phyloP scores from a whole-genome alignment of 2,329 filamentous ascomycete genomes.

The Claviceps paspali region DNA sequence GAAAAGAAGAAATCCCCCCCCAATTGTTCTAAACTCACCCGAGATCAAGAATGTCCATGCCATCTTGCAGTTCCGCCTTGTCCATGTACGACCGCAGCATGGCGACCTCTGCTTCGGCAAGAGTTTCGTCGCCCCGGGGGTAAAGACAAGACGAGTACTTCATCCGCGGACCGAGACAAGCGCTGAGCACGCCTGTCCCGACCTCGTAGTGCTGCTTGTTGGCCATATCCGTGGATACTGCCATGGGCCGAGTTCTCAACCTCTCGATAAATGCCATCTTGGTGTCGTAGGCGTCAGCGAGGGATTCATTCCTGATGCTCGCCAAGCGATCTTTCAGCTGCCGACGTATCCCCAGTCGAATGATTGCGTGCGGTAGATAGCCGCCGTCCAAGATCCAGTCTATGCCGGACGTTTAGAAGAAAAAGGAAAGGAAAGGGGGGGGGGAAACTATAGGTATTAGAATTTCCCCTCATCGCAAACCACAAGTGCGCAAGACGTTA shows the following conservation, averaged over 20 bases:
- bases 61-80: conserved; percentile 42
- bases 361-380: conserved; percentile 46
- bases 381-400: conserved; percentile 49
- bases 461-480: no score
- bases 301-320: conserved; percentile 36
- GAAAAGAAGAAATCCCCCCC: no score
- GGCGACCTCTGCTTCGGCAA: conserved; percentile 48
- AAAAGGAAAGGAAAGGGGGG: no score
- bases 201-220: conserved; percentile 63
- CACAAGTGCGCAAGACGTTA: no score
- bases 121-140: conserved; percentile 43
- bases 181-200: conserved; percentile 45
- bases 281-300: conserved; percentile 35
- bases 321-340: conserved; percentile 46
- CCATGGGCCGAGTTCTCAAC: conserved; percentile 46
- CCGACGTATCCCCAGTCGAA: conserved; percentile 50
- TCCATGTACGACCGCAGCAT: conserved; percentile 51
- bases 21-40: conserved; percentile 30
- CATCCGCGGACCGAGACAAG: conserved; percentile 51
- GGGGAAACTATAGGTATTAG: no score
- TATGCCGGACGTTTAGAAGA: no score
- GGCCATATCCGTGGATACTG: conserved; percentile 49
- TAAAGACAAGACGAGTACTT: conserved; percentile 59
- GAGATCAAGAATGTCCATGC: conserved; percentile 46
- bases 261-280: conserved; percentile 50